Evolutionary conservation across 1,284 basidiomycete genomes (phyloP).

Genomic region (Ustilago shanxiensis): DNA sequence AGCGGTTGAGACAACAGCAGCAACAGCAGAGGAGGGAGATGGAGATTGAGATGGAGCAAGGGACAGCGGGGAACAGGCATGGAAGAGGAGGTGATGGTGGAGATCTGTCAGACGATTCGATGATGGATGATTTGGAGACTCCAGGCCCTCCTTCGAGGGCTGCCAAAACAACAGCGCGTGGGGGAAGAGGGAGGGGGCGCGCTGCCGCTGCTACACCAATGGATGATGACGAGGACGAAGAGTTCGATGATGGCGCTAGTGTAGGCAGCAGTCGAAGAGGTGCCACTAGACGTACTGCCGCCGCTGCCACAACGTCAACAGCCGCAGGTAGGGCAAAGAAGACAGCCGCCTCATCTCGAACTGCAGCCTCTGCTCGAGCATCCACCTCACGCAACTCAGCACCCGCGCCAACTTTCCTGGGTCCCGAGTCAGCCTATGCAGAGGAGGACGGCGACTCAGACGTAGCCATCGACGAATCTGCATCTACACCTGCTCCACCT

Average conservation of each 20-base stretch:
- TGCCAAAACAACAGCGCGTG: background rate
- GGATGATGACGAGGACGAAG: constrained; percentile 21
- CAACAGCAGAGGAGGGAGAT: constrained; percentile 28
- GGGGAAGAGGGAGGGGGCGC: constrained; percentile 11
- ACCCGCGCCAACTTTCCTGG: constrained; percentile 33
- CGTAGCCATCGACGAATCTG: constrained; percentile 21
- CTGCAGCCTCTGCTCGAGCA: constrained; percentile 1
- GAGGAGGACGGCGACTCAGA: constrained; percentile 38
- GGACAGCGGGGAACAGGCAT: background rate
- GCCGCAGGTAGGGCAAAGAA: constrained; percentile 7
- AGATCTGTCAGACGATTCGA: constrained; percentile 54
- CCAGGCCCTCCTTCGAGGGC: constrained; percentile 1
- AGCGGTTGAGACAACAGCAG: constrained; percentile 41
- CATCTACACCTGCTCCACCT: constrained; percentile 21
- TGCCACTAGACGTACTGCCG: constrained; percentile 1
- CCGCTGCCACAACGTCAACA: background rate
- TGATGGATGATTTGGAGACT: constrained; percentile 54
- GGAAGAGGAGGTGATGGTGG: constrained; percentile 1
- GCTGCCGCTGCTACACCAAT: constrained; percentile 3
- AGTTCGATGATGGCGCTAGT: constrained; percentile 21
- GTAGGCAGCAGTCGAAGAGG: constrained; percentile 22
- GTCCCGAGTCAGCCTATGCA: constrained; percentile 37
- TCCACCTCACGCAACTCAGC: constrained; percentile 9
- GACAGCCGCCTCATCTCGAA: constrained; percentile 7
- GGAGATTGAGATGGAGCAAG: constrained; percentile 26